Evolutionary conservation across 75 land plant genomes (phyloP).

Genomic region (Pseudotsuga menziesii): DNA sequence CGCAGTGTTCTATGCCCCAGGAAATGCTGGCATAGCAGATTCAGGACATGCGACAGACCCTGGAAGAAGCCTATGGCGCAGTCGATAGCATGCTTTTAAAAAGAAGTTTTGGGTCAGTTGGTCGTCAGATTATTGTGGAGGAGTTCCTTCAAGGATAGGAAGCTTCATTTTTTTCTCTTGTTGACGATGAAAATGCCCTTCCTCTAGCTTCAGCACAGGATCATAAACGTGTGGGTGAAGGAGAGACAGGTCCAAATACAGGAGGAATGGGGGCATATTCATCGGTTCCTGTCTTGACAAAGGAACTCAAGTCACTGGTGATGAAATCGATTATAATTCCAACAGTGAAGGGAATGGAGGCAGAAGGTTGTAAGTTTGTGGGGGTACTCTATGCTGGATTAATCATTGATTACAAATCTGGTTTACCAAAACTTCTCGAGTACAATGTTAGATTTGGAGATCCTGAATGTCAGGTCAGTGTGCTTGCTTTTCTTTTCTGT

Average conservation of each 20-base stretch:
- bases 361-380: constrained; percentile 87
- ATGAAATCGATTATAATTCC: constrained; percentile 90
- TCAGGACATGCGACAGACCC: constrained; percentile 81
- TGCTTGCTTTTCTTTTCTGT: not conserved
- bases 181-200: constrained; percentile 90
- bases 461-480: constrained; percentile 96
- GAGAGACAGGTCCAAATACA: constrained; percentile 95
- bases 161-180: constrained; percentile 94
- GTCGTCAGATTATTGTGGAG: constrained; percentile 75
- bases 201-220: constrained; percentile 97
- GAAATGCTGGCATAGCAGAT: constrained; percentile 84
- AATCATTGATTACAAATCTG: constrained; percentile 86
- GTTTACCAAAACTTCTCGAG: constrained; percentile 91
- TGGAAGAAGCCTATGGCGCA: constrained; percentile 86
- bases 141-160: constrained; percentile 97
- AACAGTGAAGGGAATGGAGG: constrained; percentile 92
- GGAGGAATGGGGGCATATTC: constrained; percentile 99
- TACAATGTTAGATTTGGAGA: constrained; percentile 99
- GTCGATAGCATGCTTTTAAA: constrained; percentile 81
- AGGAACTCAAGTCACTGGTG: constrained; percentile 60
- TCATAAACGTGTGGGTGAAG: constrained; percentile 98
- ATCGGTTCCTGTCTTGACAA: constrained; percentile 79
- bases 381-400: constrained; percentile 95
- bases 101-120: constrained; percentile 81
- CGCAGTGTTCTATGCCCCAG: constrained; percentile 93